Base-by-base conservation (phyloP, 2,329 filamentous ascomycete genomes). In the Arachnomyces sp. region DNA sequence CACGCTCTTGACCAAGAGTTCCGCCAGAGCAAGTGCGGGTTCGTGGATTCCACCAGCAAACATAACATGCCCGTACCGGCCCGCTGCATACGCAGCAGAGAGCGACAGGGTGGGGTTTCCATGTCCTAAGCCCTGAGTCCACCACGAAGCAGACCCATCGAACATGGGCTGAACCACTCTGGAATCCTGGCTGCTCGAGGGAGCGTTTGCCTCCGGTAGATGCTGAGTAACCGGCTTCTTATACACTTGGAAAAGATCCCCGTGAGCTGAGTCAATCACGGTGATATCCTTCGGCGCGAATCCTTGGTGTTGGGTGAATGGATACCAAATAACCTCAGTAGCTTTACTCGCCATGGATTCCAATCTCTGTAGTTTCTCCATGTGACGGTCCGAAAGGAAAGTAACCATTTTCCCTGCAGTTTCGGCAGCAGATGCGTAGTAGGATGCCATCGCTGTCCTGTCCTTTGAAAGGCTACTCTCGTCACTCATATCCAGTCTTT, bases 91-190 rank as follows among this genome's bases (percentile, higher is more conserved):
- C 0, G 86, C 84, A 2, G 86, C 85, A 0, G 84, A 79, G 2
- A 92, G 73, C 0, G 84, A 76, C 1, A 93, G 68, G 0, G 72
- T 65, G 0, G 85, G 76, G 50, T 86, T 88, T 4, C 80, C 83
- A 49, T 93, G 87, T 1, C 87, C 86, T 0, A 93, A 72, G 2
- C 86, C 86, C 61, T 93, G 87, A 0, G 86, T 93, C 86, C 87
- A 93, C 86, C 87, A 93, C 0, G 85, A 90, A 1, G 86, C 86
- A 1, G 86, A 92, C 2, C 82, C 86, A 51, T 93, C 87, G 40
- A 92, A 88, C 0, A 83, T 81, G 1, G 84, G 74, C 34, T 71
- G 72, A 0, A 86, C 62, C 3, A 78, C 54, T 16, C 50, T 30
- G 13, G 39, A 48, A 9, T 25, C 21, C 21, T 25, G 5, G 5